Percentiles rank a stretch among this genome's conserved stretches.
phyloP scores from a whole-genome alignment of 2,329 filamentous ascomycete species.

The Alternaria gaisen region DNA sequence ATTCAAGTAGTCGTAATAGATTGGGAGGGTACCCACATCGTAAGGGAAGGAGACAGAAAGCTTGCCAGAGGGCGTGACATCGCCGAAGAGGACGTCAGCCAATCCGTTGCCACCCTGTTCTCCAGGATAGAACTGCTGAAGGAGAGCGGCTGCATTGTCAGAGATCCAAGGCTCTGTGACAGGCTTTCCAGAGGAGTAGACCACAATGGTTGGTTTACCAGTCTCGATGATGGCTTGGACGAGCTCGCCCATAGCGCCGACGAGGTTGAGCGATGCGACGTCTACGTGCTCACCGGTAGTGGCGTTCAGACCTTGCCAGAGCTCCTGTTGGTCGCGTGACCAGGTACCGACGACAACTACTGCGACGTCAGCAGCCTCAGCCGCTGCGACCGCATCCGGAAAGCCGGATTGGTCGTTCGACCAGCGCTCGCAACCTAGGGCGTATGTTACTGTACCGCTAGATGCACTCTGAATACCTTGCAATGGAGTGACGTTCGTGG shows the following conservation, averaged over 20 bases:
- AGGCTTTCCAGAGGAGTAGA: slow-evolving; percentile 75
- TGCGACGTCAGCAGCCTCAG: slow-evolving; percentile 73
- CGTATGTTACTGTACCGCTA: slow-evolving; percentile 69
- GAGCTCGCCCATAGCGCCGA: slow-evolving; percentile 74
- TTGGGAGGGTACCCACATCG: slow-evolving; percentile 71
- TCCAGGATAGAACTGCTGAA: slow-evolving; percentile 79
- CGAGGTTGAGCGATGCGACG: slow-evolving; percentile 68
- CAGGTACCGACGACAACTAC: slow-evolving; percentile 79
- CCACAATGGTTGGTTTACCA: slow-evolving; percentile 72
- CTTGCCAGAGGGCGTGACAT: slow-evolving; percentile 71
- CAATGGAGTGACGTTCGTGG: slow-evolving; percentile 71
- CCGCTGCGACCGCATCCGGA: slow-evolving; percentile 70
- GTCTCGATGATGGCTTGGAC: slow-evolving; percentile 73
- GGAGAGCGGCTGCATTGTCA: slow-evolving; percentile 68
- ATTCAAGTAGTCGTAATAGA: slow-evolving; percentile 78
- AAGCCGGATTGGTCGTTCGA: slow-evolving; percentile 75
- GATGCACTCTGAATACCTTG: slow-evolving; percentile 71
- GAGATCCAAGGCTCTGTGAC: slow-evolving; percentile 78
- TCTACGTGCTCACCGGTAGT: slow-evolving; percentile 81
- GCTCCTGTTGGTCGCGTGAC: slow-evolving; percentile 75
- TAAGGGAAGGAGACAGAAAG: slow-evolving; percentile 73
- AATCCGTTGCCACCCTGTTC: slow-evolving; percentile 73
- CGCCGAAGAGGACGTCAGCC: slow-evolving; percentile 69
- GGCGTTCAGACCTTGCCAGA: slow-evolving; percentile 75
- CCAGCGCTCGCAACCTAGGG: slow-evolving; percentile 77